phyloP scores from a whole-genome alignment of 768 basidiomycete genomes.

The Suillus hirtellus region DNA sequence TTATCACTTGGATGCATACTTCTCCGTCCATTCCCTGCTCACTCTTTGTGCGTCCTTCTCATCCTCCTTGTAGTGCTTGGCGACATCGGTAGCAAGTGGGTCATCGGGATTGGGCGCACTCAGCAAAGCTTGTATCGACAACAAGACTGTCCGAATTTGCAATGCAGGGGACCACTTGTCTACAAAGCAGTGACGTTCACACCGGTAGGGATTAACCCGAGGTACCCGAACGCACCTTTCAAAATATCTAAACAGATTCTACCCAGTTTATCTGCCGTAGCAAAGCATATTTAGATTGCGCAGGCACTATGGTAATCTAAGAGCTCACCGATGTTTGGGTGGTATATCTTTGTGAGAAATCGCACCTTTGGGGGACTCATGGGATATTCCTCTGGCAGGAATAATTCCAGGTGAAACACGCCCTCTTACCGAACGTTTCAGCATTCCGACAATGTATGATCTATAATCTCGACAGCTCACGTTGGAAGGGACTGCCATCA shows the following conservation, averaged over 20 bases:
- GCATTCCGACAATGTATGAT: conserved; percentile 9
- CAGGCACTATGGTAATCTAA: conserved; percentile 12
- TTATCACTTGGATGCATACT: conserved; percentile 58
- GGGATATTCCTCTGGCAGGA: conserved; percentile 98
- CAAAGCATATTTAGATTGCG: conserved; percentile 2
- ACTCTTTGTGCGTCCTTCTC: conserved; percentile 91
- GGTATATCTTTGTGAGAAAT: conserved; percentile 97
- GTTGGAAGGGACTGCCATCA: conserved; percentile 88
- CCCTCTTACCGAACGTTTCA: conserved; percentile 57
- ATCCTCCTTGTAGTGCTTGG: conserved; percentile 98
- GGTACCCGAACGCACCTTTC: conserved; percentile 61
- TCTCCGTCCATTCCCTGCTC: conserved; percentile 93
- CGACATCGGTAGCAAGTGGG: conserved; percentile 91
- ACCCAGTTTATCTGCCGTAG: conserved; percentile 85
- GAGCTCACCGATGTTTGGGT: conserved; percentile 94
- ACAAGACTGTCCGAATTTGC: conserved; percentile 95
- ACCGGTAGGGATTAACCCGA: not conserved
- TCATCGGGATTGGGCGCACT: conserved; percentile 97
- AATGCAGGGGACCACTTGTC: conserved; percentile 99
- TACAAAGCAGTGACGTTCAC: conserved; percentile 28
- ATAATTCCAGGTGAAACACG: conserved; percentile 93
- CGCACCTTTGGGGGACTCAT: conserved; percentile 99
- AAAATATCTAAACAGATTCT: conserved; percentile 98
- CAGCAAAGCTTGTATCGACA: conserved; percentile 96
- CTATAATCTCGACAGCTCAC: conserved; percentile 46